Evolutionary conservation across 2,329 filamentous ascomycete genomes (phyloP).

Genomic region (Xylaria sp.): DNA sequence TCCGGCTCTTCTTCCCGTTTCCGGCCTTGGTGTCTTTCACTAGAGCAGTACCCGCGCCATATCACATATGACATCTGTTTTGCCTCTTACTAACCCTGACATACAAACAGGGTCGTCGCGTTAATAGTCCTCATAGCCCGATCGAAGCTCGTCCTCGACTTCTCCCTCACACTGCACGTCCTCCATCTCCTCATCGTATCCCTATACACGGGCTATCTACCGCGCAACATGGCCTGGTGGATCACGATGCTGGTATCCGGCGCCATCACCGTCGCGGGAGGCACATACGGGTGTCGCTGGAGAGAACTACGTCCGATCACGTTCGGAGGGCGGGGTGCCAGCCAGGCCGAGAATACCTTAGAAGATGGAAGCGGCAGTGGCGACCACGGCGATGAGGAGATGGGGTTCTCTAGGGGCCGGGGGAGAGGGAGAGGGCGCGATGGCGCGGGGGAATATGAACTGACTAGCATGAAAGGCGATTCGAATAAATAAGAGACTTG

Average conservation of each 20-base stretch:
- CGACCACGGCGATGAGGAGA: constrained; percentile 48
- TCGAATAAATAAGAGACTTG: constrained; percentile 31
- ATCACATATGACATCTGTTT: neutral
- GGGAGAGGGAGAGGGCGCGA: constrained; percentile 60
- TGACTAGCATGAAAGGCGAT: constrained; percentile 59
- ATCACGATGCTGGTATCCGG: constrained; percentile 57
- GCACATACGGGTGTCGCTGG: constrained; percentile 91
- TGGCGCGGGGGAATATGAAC: constrained; percentile 68
- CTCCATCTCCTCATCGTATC: constrained; percentile 79
- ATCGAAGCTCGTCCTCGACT: constrained; percentile 94
- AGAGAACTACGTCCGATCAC: constrained; percentile 86
- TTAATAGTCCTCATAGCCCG: constrained; percentile 84
- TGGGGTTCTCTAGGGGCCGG: constrained; percentile 56
- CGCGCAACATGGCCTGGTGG: constrained; percentile 89
- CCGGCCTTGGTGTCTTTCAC: no score
- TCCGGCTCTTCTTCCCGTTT: neutral
- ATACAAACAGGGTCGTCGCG: constrained; percentile 70
- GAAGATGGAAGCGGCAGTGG: constrained; percentile 45
- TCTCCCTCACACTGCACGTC: constrained; percentile 86
- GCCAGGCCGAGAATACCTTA: constrained; percentile 36
- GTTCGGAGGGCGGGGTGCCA: constrained; percentile 75
- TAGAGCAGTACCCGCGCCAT: neutral
- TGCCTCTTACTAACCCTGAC: neutral
- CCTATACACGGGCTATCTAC: constrained; percentile 78
- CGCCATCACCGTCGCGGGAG: constrained; percentile 61